These are phyloP conservation scores for Beauveria medogensis DNA, from an alignment of 2,329 filamentous ascomycete species.

Conservation along the genomic window DNA sequence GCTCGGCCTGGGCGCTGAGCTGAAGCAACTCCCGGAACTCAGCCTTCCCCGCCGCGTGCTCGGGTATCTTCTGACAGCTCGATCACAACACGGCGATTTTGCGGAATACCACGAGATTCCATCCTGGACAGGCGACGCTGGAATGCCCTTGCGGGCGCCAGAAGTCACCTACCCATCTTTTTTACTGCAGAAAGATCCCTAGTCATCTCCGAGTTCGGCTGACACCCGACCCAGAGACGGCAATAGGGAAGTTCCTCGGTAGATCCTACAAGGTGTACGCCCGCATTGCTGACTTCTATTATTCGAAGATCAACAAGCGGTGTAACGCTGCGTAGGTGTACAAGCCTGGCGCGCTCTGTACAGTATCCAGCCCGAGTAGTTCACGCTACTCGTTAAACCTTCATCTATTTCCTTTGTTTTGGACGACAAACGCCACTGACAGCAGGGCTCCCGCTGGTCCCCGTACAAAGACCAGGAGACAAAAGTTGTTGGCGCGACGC, in stretches of 20 bases:
- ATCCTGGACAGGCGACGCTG: background rate
- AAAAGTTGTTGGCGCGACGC: background rate
- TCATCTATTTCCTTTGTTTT: background rate
- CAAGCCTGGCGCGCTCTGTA: background rate
- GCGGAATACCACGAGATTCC: background rate
- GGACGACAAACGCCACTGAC: background rate
- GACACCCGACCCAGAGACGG: background rate
- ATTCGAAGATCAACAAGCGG: background rate
- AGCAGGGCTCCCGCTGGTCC: background rate
- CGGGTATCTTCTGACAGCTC: background rate
- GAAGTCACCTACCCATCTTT: background rate
- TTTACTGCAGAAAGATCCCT: background rate
- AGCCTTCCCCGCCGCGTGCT: background rate
- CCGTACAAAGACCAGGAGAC: background rate
- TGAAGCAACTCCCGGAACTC: background rate
- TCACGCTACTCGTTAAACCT: background rate
- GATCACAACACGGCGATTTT: background rate
- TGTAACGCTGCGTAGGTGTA: background rate
- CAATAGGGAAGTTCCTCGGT: background rate
- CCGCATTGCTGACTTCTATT: background rate
- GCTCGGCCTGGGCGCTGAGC: background rate
- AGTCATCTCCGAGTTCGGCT: background rate
- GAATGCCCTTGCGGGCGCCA: background rate
- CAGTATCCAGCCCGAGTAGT: background rate
- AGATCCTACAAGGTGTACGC: background rate